Evolutionary conservation across 2,329 filamentous ascomycete genomes (phyloP).

Genomic region (Colletotrichum simmondsii): DNA sequence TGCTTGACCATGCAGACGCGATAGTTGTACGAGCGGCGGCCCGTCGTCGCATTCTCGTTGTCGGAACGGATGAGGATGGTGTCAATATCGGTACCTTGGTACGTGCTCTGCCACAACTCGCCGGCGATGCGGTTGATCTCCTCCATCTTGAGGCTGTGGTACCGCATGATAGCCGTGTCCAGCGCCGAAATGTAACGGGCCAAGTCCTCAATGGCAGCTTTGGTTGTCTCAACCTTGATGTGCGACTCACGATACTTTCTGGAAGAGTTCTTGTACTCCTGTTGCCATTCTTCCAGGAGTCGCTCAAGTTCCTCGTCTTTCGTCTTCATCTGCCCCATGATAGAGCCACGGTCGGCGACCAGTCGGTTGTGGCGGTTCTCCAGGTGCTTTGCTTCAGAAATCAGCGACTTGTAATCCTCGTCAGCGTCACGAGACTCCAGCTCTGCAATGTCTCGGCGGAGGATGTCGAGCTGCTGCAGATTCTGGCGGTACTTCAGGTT

Average conservation of each 20-base stretch:
- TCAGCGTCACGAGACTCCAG: constrained; percentile 84
- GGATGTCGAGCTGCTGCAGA: constrained; percentile 72
- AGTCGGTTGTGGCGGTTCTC: constrained; percentile 76
- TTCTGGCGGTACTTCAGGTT: constrained; percentile 89
- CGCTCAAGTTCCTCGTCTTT: constrained; percentile 84
- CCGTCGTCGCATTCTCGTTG: constrained; percentile 74
- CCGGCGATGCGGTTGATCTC: constrained; percentile 96
- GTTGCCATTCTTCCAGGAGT: constrained; percentile 82
- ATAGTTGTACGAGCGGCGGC: constrained; percentile 93
- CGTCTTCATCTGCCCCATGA: constrained; percentile 82
- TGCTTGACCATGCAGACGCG: constrained; percentile 98
- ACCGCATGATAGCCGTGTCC: constrained; percentile 97
- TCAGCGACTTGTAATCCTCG: constrained; percentile 82
- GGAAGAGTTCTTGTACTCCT: constrained; percentile 86
- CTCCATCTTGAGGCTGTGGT: constrained; percentile 96
- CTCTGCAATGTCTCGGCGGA: constrained; percentile 77
- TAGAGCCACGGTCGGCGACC: constrained; percentile 76
- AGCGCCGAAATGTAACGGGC: constrained; percentile 84
- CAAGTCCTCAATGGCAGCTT: constrained; percentile 91
- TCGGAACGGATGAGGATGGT: constrained; percentile 96
- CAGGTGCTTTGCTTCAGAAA: constrained; percentile 73
- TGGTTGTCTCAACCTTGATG: constrained; percentile 90
- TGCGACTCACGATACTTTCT: constrained; percentile 86
- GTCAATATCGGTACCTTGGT: constrained; percentile 97
- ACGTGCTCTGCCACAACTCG: constrained; percentile 97